Evolutionary conservation across 75 land plant species (phyloP), one percentile per base, ranked within the genome.

Genomic region (Picea sitchensis): DNA sequence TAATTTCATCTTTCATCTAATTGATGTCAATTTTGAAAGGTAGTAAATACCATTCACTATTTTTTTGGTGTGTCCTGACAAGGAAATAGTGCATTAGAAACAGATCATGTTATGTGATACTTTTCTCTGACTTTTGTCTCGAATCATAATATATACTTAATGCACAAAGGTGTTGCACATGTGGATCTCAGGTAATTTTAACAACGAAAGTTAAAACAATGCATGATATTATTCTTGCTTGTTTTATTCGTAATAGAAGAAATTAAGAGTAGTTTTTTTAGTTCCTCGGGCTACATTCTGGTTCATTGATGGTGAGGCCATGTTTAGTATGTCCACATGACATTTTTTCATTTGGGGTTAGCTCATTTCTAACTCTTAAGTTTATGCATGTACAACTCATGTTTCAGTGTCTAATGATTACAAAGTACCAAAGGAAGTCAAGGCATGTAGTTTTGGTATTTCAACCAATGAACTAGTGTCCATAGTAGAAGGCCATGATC

Each of bases 211-310:
- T 47, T 47, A 47, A 47, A 47, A 47, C 0, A 47, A 47, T 47
- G 5, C 51, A 0, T 5, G 5, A 47, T 5, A n/a, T n/a, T n/a
- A n/a, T n/a, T n/a, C n/a, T n/a, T n/a, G n/a, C n/a, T n/a, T n/a
- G n/a, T n/a, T n/a, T n/a, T n/a, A n/a, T n/a, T n/a, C n/a, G n/a
- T 47, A 47, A 5, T 81, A 92, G 94, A 92, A 92, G 74, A 88
- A 92, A 59, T 47, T 92, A 65, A 84, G 86, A 47, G 77, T 92
- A 81, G 92, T 88, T 57, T 90, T n/a, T 92, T 80, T 92, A 77
- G 92, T 92, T 77, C 90, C n/a, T n/a, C n/a, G n/a, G n/a, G n/a
- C 92, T 78, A 98, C 95, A 26, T 79, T 90, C 77, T 87, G 87
- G 69, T 94, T 96, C 67, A 86, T 94, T 61, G 87, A 84, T 58